Evolutionary conservation across 2,329 filamentous ascomycete species (phyloP).

Genomic region (Colletotrichum cuscutae): DNA sequence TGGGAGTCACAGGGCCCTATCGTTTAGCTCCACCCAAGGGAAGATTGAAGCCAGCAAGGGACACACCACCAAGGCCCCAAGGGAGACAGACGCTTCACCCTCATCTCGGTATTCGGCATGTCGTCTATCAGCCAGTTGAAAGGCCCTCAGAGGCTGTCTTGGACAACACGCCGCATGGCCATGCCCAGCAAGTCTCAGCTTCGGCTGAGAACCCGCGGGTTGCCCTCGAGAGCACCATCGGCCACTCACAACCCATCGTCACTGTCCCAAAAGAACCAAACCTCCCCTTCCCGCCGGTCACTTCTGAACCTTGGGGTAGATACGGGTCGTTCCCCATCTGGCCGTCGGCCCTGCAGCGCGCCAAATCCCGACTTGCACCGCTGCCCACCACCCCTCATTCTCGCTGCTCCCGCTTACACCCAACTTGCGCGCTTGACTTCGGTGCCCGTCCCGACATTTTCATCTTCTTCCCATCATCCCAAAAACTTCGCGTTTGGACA

Average conservation of each 20-base stretch:
- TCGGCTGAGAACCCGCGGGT: slow-evolving; percentile 2
- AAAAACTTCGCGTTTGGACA: slow-evolving; percentile 10
- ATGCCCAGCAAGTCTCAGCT: background rate
- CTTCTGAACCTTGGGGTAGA: slow-evolving; percentile 20
- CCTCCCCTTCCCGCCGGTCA: slow-evolving; percentile 2
- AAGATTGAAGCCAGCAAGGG: background rate
- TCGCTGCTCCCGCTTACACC: slow-evolving; percentile 29
- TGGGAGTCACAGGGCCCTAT: slow-evolving; percentile 25
- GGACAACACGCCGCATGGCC: slow-evolving; percentile 1
- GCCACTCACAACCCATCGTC: background rate
- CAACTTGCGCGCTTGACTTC: slow-evolving; percentile 11
- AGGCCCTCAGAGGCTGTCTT: slow-evolving; percentile 11
- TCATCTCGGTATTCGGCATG: slow-evolving; percentile 18
- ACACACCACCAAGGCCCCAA: background rate
- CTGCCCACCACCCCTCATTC: slow-evolving; percentile 27
- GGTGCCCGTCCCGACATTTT: slow-evolving; percentile 11
- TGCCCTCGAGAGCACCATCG: background rate
- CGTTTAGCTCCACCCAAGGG: slow-evolving; percentile 14
- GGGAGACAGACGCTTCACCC: background rate
- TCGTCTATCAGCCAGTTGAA: slow-evolving; percentile 11
- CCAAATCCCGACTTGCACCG: slow-evolving; percentile 23
- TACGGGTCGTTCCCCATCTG: slow-evolving; percentile 24
- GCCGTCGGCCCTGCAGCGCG: slow-evolving; percentile 24
- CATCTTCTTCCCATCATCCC: slow-evolving; percentile 7
- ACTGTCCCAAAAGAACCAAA: background rate